Conservation (phyloP, 108 stramenopile genomes). For the Pseudonitzschia multistriata region DNA sequence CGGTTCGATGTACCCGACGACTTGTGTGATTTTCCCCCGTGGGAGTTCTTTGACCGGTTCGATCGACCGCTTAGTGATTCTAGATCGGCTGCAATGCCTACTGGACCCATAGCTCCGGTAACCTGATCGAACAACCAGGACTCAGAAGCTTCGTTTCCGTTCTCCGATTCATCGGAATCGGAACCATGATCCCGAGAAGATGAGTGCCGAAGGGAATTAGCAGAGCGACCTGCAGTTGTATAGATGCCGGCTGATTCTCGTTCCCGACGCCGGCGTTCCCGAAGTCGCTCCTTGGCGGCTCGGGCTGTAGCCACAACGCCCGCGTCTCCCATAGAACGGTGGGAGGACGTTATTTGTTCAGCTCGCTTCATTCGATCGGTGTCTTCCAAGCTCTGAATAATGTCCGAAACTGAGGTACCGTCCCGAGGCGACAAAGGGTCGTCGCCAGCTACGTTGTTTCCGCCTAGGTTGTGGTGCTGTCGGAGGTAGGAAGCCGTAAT, state of each 20-base stretch:
- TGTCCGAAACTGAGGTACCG: conserved; percentile 73
- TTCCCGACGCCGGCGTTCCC: conserved; percentile 34
- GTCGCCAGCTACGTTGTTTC: neutral
- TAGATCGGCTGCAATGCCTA: conserved; percentile 76
- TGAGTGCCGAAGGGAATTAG: conserved; percentile 11
- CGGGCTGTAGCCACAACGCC: conserved; percentile 33
- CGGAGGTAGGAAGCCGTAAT: conserved; percentile 60
- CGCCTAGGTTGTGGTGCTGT: conserved; percentile 44
- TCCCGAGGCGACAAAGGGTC: conserved; percentile 6
- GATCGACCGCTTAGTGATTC: conserved; percentile 82
- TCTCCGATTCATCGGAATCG: conserved; percentile 37
- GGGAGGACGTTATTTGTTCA: neutral
- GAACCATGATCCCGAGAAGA: conserved; percentile 15
- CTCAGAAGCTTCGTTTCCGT: conserved; percentile 51
- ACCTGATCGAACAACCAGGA: conserved; percentile 85
- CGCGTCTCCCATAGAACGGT: conserved; percentile 31
- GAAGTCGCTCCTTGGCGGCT: conserved; percentile 52
- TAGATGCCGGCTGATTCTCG: neutral
- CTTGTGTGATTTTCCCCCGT: conserved; percentile 66
- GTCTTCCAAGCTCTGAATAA: conserved; percentile 73
- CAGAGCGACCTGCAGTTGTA: too few species aligned
- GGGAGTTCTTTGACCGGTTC: conserved; percentile 59
- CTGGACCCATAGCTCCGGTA: conserved; percentile 77
- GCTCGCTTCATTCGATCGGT: conserved; percentile 27
- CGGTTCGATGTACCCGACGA: conserved; percentile 38